phyloP scores from a whole-genome alignment of 768 basidiomycete genomes.

The Scleroderma bovista region DNA sequence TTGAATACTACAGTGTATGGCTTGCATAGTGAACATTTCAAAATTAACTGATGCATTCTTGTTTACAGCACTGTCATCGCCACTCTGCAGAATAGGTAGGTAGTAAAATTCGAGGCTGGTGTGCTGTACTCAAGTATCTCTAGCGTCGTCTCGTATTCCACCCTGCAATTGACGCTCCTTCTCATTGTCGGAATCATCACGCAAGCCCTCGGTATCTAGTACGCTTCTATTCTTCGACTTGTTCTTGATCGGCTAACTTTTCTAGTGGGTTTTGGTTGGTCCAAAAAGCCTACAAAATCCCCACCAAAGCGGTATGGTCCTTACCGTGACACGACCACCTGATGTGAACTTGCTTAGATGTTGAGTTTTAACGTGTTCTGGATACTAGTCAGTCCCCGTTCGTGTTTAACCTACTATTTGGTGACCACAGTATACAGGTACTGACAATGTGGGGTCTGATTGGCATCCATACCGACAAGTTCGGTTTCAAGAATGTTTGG shows the following conservation, averaged over 20 bases:
- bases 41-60: neutral
- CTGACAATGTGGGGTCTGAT: slow-evolving; percentile 71
- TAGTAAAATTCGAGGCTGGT: neutral
- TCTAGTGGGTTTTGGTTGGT: slow-evolving; percentile 60
- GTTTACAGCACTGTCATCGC: neutral
- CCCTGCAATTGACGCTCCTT: slow-evolving; percentile 61
- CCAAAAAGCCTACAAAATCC: slow-evolving; percentile 56
- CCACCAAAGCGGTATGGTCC: slow-evolving; percentile 48
- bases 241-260: neutral
- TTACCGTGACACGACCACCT: neutral
- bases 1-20: slow-evolving; percentile 68
- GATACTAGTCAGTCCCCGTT: slow-evolving; percentile 48
- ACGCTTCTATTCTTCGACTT: slow-evolving; percentile 14
- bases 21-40: neutral
- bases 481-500: slow-evolving; percentile 83
- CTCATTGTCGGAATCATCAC: slow-evolving; percentile 61
- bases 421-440: slow-evolving; percentile 33
- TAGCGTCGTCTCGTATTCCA: slow-evolving; percentile 68
- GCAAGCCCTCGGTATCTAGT: slow-evolving; percentile 69
- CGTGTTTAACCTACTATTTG: neutral
- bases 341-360: slow-evolving; percentile 42
- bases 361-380: slow-evolving; percentile 65
- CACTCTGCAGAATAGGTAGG: neutral
- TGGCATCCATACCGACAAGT: slow-evolving; percentile 66
- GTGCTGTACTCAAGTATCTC: neutral